Percentiles rank a stretch among this genome's conserved stretches.
Evolutionary conservation across 257 asterid genomes (phyloP).

Genomic region (Fraxinus anomala): DNA sequence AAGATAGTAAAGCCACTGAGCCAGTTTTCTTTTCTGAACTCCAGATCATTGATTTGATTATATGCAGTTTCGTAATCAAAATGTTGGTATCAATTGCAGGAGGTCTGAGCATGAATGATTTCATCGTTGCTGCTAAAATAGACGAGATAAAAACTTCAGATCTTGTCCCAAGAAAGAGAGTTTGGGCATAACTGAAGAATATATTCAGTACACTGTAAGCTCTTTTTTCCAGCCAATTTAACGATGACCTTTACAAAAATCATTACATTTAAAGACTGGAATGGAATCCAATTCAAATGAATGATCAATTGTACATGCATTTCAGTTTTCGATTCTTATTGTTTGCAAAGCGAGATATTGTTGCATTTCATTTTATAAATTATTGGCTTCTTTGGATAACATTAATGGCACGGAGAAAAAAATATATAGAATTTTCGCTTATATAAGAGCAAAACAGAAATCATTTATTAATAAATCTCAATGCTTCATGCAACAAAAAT

Average conservation of each 20-base stretch:
- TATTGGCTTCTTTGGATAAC: too few relatives aligned
- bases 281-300: not conserved
- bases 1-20: slow-evolving; percentile 11
- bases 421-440: too few relatives aligned
- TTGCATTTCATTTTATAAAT: too few relatives aligned
- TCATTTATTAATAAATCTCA: too few relatives aligned
- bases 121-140: slow-evolving; percentile 84
- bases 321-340: not conserved
- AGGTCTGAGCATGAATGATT: slow-evolving; percentile 81
- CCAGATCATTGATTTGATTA: too few relatives aligned
- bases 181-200: slow-evolving; percentile 56
- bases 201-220: not conserved
- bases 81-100: slow-evolving; percentile 46
- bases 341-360: too few relatives aligned
- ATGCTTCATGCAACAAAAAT: not conserved
- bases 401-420: too few relatives aligned
- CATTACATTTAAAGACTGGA: not conserved
- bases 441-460: too few relatives aligned
- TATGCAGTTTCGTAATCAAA: not conserved
- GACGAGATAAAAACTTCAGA: slow-evolving; percentile 77
- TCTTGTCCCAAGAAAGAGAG: slow-evolving; percentile 81
- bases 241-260: too few relatives aligned
- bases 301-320: not conserved
- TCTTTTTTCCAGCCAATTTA: not conserved
- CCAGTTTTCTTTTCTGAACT: too few relatives aligned